Percentiles rank a stretch among this genome's conserved stretches.
These are phyloP conservation scores for Ogataea degrootiae DNA, from an alignment of 805 yeast species.

Conservation along the genomic window DNA sequence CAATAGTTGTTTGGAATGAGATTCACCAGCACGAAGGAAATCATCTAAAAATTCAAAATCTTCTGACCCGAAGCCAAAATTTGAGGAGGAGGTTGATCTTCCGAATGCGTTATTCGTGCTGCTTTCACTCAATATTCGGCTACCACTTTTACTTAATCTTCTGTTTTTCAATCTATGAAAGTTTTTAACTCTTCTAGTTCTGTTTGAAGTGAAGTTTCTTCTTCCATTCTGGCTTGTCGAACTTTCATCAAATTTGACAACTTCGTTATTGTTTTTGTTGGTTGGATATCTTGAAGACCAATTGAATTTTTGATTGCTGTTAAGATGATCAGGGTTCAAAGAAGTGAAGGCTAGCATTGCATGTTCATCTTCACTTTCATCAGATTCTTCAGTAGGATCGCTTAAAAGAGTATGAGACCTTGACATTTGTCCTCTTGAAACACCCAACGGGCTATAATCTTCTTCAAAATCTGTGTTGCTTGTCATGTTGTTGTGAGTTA, in stretches of 20 bases:
- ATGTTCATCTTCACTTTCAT: conserved; percentile 26
- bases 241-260: conserved; percentile 14
- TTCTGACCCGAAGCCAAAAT: conserved; percentile 20
- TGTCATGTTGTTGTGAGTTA: neutral
- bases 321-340: conserved; percentile 31
- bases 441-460: neutral
- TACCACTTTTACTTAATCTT: conserved; percentile 45
- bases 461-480: neutral
- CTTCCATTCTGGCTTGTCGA: conserved; percentile 7
- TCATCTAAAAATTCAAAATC: conserved; percentile 30
- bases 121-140: conserved; percentile 14
- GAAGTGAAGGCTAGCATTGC: conserved; percentile 26
- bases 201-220: conserved; percentile 12
- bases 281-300: conserved; percentile 22
- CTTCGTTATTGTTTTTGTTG: conserved; percentile 1
- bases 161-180: conserved; percentile 35
- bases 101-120: conserved; percentile 7
- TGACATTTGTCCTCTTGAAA: neutral
- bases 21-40: conserved; percentile 31
- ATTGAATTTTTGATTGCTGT: conserved; percentile 29
- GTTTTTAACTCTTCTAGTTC: conserved; percentile 19
- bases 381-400: conserved; percentile 8
- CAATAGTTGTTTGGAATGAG: conserved; percentile 48
- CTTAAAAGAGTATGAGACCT: neutral
- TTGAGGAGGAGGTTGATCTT: conserved; percentile 8